Conservation (phyloP, 129 eudicot genomes). For the Rutidosis leptorrhynchoides region DNA sequence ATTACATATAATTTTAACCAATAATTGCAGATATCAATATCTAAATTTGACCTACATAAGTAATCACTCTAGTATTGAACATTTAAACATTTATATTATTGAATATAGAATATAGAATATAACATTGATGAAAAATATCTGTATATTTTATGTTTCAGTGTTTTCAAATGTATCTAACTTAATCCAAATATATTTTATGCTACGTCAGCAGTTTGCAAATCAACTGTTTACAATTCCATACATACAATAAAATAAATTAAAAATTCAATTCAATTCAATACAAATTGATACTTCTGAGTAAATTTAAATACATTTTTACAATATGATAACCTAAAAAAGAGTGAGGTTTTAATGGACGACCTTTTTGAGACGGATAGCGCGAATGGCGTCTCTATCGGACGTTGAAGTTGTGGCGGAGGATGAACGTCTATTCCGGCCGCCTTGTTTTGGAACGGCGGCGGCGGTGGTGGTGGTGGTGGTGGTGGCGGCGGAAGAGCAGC, state of each 20-base stretch:
- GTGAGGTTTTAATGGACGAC: slow-evolving; percentile 11
- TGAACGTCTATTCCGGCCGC: not conserved
- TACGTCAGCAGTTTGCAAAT: too few relatives aligned
- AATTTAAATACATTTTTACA: not conserved
- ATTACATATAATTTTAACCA: too few relatives aligned
- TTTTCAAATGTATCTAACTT: too few relatives aligned
- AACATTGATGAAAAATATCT: too few relatives aligned
- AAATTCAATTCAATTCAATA: too few relatives aligned
- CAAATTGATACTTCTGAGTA: too few relatives aligned
- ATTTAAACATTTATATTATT: too few relatives aligned
- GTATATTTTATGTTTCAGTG: not conserved
- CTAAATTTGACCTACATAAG: not conserved
- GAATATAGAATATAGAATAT: too few relatives aligned
- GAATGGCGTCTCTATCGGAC: not conserved
- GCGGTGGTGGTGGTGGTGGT: slow-evolving; percentile 12
- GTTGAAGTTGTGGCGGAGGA: not conserved
- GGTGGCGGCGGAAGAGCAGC: slow-evolving; percentile 49
- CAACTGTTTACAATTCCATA: too few relatives aligned
- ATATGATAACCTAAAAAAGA: too few relatives aligned
- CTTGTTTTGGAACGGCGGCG: not conserved
- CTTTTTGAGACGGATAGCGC: slow-evolving; percentile 37
- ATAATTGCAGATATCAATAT: not conserved
- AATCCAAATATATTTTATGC: too few relatives aligned
- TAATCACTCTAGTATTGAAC: not conserved
- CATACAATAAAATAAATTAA: too few relatives aligned